Base-by-base conservation (phyloP, 1,284 basidiomycete species). In the Trichosporon sp. region DNA sequence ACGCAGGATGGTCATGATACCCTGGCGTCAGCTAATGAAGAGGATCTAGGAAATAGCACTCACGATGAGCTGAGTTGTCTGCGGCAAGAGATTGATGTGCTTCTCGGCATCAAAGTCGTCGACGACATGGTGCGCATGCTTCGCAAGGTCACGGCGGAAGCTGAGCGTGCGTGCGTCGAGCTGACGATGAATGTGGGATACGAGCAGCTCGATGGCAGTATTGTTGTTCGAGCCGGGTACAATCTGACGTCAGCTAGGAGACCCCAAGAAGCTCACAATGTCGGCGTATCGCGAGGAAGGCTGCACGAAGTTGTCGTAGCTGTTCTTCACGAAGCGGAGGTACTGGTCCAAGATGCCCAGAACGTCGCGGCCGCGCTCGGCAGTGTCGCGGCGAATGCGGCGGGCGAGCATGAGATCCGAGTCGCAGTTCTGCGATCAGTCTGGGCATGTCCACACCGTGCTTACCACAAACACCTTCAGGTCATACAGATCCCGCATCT, bases 321-420 rank as follows among this genome's bases (percentile, higher is more conserved):
- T 88, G 2, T 91, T 92, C 75, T 95, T 95, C 71, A 96, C 95
- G 74, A 89, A 95, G 56, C 92, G 88, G 34, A 95, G 84, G 73
- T 95, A 78, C 69, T 74, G 95, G 71, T 95, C 89, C 14, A 99
- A 83, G 59, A 97, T 86, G 3, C 95, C 94, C 0, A 88, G 86
- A 0, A 97, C 89, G 65, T 85, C 88, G 64, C 95, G 83, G 0
- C 91, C 92, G 44, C 95, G 86, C 77, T 99, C 94, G 69, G 88
- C 86, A 7, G 91, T 86, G 73, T 99, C 95, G 63, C 95, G 84
- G 69, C 86, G 84, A 65, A 99, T 90, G 34, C 95, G 87, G 58
- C 95, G 85, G 2, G 95, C 94, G 49, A 99, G 88, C 95, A 99
- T 99, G 13, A 98, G 82, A 77, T 99, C 95, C 2, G 93, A 90